Percentiles rank a stretch among this genome's conserved stretches.
Evolutionary conservation across 805 yeast species (phyloP).

Genomic region (Candida maesae): DNA sequence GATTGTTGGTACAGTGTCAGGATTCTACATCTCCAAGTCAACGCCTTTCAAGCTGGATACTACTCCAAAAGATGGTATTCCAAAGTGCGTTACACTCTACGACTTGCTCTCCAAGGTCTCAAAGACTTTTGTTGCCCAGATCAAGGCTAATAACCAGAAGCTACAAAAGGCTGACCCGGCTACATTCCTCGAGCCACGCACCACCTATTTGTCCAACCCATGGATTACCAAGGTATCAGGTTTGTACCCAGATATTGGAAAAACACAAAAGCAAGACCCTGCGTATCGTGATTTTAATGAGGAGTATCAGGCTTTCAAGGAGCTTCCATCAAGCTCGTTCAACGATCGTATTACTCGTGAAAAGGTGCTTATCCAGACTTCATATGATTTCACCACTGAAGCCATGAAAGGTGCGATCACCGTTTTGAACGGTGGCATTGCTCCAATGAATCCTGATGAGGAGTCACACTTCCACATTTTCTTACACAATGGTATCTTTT

Average conservation of each 20-base stretch:
- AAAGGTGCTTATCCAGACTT: constrained; percentile 62
- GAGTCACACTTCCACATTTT: constrained; percentile 58
- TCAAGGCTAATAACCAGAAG: constrained; percentile 47
- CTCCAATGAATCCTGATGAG: constrained; percentile 80
- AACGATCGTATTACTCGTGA: constrained; percentile 75
- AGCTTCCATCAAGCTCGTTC: constrained; percentile 54
- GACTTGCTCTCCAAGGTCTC: constrained; percentile 64
- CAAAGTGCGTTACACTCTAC: constrained; percentile 42
- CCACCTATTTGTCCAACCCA: constrained; percentile 60
- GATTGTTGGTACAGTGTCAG: constrained; percentile 73
- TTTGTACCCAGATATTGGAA: constrained; percentile 27
- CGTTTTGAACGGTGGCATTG: constrained; percentile 66
- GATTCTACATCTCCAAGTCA: constrained; percentile 74
- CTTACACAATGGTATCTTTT: constrained; percentile 81
- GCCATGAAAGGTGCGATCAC: constrained; percentile 80
- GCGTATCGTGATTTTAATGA: constrained; percentile 82
- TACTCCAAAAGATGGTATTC: constrained; percentile 33
- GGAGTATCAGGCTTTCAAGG: constrained; percentile 80
- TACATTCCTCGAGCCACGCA: constrained; percentile 58
- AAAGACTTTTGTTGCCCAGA: constrained; percentile 51
- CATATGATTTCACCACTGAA: constrained; percentile 69
- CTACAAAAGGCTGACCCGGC: constrained; percentile 46
- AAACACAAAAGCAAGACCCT: constrained; percentile 22
- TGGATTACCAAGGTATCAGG: constrained; percentile 50
- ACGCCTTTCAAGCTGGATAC: constrained; percentile 72